Evolutionary conservation across 371 early-diverging fungal species (phyloP), one percentile per base, ranked within the genome.

Genomic region (Synchytrium microbalum): DNA sequence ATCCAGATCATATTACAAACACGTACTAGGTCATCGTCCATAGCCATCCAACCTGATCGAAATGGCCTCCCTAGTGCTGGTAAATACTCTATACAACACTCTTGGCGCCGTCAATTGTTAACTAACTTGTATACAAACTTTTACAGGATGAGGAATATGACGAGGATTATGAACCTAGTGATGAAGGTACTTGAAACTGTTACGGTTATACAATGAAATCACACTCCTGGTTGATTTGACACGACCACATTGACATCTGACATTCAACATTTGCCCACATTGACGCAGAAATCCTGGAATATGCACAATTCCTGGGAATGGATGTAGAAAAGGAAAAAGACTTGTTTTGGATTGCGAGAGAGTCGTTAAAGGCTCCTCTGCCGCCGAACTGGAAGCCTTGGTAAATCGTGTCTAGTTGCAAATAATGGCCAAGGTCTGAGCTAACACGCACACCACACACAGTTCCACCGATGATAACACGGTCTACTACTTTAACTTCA

Each of bases 341-440:
- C 32, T 66, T 84, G 16, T 64, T 84, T 24, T 84, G 84, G 84
- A 82, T 84, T 29, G 84, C 84, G 0, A 64, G 80, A 23, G 80
- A 82, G 24, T 77, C 77, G 0, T 64, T 84, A 16, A 82, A 82
- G 62, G 82, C 84, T 0, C 82, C 82, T 2, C 67, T 84, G 2
- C 84, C 84, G 3, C 30, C 62, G 23, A 72, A 80, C 54, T 84
- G 84, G 84, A 84, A 84, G 62, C 84, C 84, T 33, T 82, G 82
- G 80, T 80, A 68, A n/a, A 54, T n/a, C 8, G n/a, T 26, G 14
- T 59, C 0, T 46, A 24, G 24, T 10, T 57, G 3, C 32, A 0
- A 38, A 5, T 55, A 0, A 56, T 51, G 29, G 25, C 28, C 1
- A 59, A n/a, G 0, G 5, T 59, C 31, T 13, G 57, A n/a, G 28